phyloP scores from a whole-genome alignment of 2,329 filamentous ascomycete genomes.

The Aureobasidium musti region DNA sequence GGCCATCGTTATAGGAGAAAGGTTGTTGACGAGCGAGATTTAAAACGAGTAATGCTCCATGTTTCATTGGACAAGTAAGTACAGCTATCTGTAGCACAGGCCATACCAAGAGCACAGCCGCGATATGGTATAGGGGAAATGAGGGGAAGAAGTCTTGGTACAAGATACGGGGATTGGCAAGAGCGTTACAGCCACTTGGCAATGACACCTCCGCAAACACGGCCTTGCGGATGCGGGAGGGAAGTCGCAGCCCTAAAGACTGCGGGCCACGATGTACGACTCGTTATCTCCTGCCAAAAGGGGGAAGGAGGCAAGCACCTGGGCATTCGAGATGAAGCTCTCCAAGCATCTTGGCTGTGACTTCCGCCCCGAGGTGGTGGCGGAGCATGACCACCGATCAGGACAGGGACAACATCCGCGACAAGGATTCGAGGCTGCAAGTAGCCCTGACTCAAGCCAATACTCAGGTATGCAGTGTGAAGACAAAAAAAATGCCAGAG shows the following conservation, averaged over 20 bases:
- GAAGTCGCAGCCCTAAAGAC: neutral
- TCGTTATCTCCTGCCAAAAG: neutral
- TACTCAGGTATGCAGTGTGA: too few relatives aligned
- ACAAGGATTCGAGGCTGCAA: neutral
- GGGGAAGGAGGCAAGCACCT: constrained; percentile 13
- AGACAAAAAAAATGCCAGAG: too few relatives aligned
- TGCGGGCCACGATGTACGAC: neutral
- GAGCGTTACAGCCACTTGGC: neutral
- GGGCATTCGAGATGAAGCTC: neutral
- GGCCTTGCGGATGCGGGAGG: neutral
- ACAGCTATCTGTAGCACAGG: neutral
- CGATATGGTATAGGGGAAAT: neutral
- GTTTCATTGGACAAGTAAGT: neutral
- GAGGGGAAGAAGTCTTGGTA: neutral
- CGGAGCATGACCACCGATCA: neutral
- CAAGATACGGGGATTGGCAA: neutral
- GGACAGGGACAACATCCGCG: neutral
- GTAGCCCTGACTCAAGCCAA: neutral
- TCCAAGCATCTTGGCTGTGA: neutral
- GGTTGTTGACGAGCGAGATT: neutral
- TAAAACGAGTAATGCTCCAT: neutral
- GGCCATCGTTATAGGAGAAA: neutral
- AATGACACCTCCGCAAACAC: too few relatives aligned
- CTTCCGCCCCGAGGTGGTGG: neutral
- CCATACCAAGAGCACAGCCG: constrained; percentile 23